phyloP scores from a whole-genome alignment of 148 eudicot genomes.

The Rhododendron mucronatum region DNA sequence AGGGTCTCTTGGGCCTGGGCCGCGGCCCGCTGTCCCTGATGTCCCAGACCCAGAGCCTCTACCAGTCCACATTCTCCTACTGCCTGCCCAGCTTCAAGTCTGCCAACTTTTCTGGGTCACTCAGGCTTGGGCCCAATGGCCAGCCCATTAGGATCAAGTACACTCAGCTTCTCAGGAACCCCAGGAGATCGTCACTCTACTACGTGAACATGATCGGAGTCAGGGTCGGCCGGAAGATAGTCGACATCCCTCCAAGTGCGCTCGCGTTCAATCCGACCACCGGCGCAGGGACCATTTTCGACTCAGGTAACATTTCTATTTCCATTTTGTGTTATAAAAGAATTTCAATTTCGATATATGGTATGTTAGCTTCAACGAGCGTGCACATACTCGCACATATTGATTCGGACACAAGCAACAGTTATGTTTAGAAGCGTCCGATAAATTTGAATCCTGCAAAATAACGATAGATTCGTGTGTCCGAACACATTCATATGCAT shows the following conservation, averaged over 20 bases:
- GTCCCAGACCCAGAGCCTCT: constrained; percentile 56
- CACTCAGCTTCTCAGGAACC: constrained; percentile 65
- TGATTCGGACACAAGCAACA: too few species aligned
- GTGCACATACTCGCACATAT: too few species aligned
- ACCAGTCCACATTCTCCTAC: constrained; percentile 74
- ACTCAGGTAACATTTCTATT: constrained; percentile 46
- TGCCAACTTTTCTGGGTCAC: constrained; percentile 53
- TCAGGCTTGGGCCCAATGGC: constrained; percentile 60
- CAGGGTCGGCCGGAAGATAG: constrained; percentile 54
- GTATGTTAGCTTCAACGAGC: too few species aligned
- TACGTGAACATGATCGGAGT: constrained; percentile 71
- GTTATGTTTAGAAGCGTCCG: too few species aligned
- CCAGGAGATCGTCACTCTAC: constrained; percentile 73
- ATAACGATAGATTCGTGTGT: too few species aligned
- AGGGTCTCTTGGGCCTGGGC: constrained; percentile 76
- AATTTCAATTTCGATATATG: neutral
- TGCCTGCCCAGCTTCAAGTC: constrained; percentile 72
- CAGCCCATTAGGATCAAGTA: constrained; percentile 62
- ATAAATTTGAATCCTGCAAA: too few species aligned
- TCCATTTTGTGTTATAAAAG: neutral
- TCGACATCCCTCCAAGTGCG: constrained; percentile 56
- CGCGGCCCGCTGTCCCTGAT: constrained; percentile 72
- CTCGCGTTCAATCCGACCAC: constrained; percentile 66
- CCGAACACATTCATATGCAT: too few species aligned
- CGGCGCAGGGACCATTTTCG: constrained; percentile 87